Evolutionary conservation across 805 yeast genomes (phyloP).

Genomic region (Helenozyma rhizophorensis): DNA sequence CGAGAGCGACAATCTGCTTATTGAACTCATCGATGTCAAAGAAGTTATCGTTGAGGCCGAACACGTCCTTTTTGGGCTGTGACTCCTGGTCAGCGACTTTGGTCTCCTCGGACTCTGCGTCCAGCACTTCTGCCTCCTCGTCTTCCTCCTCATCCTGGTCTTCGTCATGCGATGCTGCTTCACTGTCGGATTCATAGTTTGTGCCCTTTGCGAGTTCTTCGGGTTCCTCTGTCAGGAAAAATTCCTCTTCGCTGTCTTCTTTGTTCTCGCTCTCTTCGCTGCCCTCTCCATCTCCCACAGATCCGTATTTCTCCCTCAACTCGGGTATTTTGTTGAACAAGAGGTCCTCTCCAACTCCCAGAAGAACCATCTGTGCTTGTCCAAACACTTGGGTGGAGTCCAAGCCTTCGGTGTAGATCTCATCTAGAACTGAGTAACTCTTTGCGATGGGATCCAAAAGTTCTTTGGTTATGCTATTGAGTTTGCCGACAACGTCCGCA

Average conservation of each 20-base stretch:
- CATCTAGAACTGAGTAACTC: constrained; percentile 65
- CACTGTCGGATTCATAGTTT: constrained; percentile 11
- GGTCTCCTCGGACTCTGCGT: constrained; percentile 14
- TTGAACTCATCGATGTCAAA: constrained; percentile 84
- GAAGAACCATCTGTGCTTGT: constrained; percentile 81
- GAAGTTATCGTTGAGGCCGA: constrained; percentile 76
- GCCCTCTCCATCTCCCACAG: constrained; percentile 15
- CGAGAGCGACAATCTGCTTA: constrained; percentile 65
- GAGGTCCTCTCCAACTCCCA: constrained; percentile 65
- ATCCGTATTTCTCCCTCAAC: constrained; percentile 34
- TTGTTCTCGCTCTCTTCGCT: constrained; percentile 1
- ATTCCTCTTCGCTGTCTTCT: constrained; percentile 3
- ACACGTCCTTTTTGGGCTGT: constrained; percentile 39
- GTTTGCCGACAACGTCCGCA: constrained; percentile 10
- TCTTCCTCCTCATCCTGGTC: constrained; percentile 17
- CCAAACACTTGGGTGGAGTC: constrained; percentile 93
- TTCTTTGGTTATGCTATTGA: constrained; percentile 39
- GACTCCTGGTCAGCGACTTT: constrained; percentile 8
- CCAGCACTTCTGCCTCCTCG: constrained; percentile 12
- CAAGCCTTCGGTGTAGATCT: constrained; percentile 77
- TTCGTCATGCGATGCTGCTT: constrained; percentile 7
- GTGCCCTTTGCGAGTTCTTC: no score
- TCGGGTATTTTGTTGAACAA: constrained; percentile 53
- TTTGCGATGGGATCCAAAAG: constrained; percentile 57
- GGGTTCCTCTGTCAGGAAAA: constrained; percentile 15